Percentiles rank a stretch among this genome's conserved stretches.
Conservation (phyloP, 2,329 filamentous ascomycete genomes). For the Diaporthe vaccinii region DNA sequence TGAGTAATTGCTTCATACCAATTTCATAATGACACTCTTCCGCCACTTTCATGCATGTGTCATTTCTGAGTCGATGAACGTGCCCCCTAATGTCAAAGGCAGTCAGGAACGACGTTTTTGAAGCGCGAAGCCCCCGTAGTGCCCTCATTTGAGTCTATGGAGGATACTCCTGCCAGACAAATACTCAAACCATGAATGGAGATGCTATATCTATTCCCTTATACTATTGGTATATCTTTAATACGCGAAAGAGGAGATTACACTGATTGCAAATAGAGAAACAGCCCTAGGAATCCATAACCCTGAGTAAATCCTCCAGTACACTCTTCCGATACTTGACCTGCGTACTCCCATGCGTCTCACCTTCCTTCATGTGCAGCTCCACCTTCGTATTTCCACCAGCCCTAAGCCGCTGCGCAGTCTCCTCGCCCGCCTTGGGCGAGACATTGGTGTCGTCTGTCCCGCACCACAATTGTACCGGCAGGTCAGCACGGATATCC, state of each 20-base stretch:
- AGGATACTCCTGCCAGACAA: not conserved
- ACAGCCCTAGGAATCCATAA: slow-evolving; percentile 10
- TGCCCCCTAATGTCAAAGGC: no score
- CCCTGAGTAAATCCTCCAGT: slow-evolving; percentile 4
- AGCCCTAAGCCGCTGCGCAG: slow-evolving; percentile 9
- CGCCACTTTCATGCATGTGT: no score
- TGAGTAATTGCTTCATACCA: not conserved
- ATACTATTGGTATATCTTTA: not conserved
- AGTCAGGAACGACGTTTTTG: not conserved
- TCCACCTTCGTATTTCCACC: slow-evolving; percentile 26
- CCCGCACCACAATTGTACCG: slow-evolving; percentile 26
- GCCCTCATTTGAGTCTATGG: not conserved
- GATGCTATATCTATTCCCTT: not conserved
- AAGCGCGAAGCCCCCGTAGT: not conserved
- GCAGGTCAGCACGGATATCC: slow-evolving; percentile 18
- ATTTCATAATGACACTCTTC: not conserved
- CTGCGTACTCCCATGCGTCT: slow-evolving; percentile 32
- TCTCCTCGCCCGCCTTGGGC: slow-evolving; percentile 27
- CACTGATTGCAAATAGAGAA: not conserved
- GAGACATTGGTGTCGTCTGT: slow-evolving; percentile 27
- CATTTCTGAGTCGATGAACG: not conserved
- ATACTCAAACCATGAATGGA: not conserved
- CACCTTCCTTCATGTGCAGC: not conserved
- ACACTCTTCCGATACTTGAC: slow-evolving; percentile 11
- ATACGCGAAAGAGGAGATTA: not conserved